These are phyloP conservation scores for Aristolochia californica DNA, from an alignment of 164 flowering plant genomes.

Conservation along the genomic window DNA sequence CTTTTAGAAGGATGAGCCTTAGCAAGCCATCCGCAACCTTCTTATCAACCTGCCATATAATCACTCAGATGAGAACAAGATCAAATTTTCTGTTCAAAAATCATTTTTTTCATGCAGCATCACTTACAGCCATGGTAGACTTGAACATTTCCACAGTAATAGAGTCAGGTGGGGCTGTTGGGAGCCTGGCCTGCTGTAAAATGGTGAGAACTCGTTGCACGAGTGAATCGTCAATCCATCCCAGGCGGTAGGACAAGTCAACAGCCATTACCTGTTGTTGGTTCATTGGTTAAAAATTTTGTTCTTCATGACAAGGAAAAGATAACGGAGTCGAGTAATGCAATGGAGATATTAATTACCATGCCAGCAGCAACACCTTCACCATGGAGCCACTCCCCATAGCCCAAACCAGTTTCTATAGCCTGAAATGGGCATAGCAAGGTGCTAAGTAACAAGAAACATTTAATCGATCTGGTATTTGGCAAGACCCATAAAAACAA, in stretches of 20 bases:
- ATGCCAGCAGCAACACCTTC: slow-evolving; percentile 99
- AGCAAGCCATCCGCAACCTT: slow-evolving; percentile 96
- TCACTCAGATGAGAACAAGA: background rate
- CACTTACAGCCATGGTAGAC: slow-evolving; percentile 84
- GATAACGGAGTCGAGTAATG: background rate
- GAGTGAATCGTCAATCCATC: slow-evolving; percentile 92
- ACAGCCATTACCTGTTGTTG: slow-evolving; percentile 90
- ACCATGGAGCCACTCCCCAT: slow-evolving; percentile 98
- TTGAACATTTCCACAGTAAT: slow-evolving; percentile 94
- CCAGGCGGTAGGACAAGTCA: slow-evolving; percentile 93
- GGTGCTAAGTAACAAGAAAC: too few relatives aligned
- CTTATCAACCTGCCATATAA: slow-evolving; percentile 68
- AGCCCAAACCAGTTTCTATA: slow-evolving; percentile 87
- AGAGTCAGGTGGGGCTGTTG: slow-evolving; percentile 71
- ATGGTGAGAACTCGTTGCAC: slow-evolving; percentile 54
- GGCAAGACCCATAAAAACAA: background rate
- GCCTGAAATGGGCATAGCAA: slow-evolving; percentile 40
- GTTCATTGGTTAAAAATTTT: background rate
- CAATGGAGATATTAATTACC: slow-evolving; percentile 24
- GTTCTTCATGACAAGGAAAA: background rate
- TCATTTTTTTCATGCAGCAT: background rate
- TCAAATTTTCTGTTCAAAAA: background rate
- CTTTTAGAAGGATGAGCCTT: slow-evolving; percentile 90
- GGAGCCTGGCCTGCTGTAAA: slow-evolving; percentile 69
- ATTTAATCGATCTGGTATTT: too few relatives aligned